phyloP scores from a whole-genome alignment of 1,139 yeast genomes.

The Geotrichum citri-aurantii region DNA sequence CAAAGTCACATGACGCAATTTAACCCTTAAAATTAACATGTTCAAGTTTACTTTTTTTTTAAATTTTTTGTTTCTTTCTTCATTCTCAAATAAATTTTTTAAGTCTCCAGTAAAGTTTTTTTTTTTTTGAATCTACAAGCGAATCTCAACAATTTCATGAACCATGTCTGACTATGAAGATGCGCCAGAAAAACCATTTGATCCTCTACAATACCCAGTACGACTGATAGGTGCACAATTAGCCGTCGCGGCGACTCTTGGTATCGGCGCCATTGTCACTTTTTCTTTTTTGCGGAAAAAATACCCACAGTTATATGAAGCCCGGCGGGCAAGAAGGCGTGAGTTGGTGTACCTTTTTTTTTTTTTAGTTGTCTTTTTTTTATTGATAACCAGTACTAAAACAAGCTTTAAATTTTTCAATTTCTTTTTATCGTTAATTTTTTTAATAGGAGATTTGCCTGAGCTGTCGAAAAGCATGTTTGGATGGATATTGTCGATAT shows the following conservation, averaged over 20 bases:
- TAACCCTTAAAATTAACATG: not conserved
- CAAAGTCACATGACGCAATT: not conserved
- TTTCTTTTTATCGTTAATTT: slow-evolving; percentile 25
- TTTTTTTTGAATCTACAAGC: not conserved
- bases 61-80: not conserved
- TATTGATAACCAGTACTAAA: not conserved
- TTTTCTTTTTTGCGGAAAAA: slow-evolving; percentile 60
- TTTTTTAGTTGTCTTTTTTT: slow-evolving; percentile 45
- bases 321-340: slow-evolving; percentile 38
- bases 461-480: slow-evolving; percentile 48
- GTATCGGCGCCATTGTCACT: slow-evolving; percentile 55
- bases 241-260: slow-evolving; percentile 56
- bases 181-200: slow-evolving; percentile 18
- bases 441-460: slow-evolving; percentile 40
- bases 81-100: not conserved
- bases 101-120: not conserved
- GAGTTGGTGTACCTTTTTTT: slow-evolving; percentile 34
- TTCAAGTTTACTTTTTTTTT: not conserved
- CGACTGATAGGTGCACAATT: slow-evolving; percentile 30
- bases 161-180: slow-evolving; percentile 12
- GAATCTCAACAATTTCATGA: not conserved
- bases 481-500: slow-evolving; percentile 73
- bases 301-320: slow-evolving; percentile 69
- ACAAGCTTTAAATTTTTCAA: slow-evolving; percentile 33
- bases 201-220: slow-evolving; percentile 18